A percentile compares a stretch with the other conserved stretches of the same genome.
phyloP scores from a whole-genome alignment of 805 yeast species.

The Spathaspora sp. region DNA sequence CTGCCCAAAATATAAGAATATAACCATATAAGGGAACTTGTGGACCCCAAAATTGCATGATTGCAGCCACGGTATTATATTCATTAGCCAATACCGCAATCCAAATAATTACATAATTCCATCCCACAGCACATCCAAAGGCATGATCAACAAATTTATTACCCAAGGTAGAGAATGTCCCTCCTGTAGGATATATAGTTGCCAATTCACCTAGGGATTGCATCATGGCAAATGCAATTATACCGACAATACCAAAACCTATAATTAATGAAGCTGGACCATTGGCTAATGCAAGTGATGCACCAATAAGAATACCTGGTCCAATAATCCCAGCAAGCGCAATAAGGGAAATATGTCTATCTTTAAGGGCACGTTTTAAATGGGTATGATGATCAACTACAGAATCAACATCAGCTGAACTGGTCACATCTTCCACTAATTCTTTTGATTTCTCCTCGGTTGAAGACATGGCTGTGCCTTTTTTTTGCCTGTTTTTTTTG shows the following conservation, averaged over 20 bases:
- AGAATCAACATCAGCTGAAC: neutral
- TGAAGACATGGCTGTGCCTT: neutral
- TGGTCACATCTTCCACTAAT: neutral
- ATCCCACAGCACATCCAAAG: constrained; percentile 54
- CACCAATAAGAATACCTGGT: constrained; percentile 54
- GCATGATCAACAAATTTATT: constrained; percentile 51
- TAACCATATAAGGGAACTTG: constrained; percentile 54
- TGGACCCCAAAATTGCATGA: constrained; percentile 48
- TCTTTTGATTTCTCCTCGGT: neutral
- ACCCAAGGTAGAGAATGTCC: constrained; percentile 51
- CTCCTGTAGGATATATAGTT: constrained; percentile 48
- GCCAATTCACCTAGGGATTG: constrained; percentile 54
- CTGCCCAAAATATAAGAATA: constrained; percentile 49
- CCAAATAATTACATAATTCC: constrained; percentile 55
- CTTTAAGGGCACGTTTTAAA: constrained; percentile 45
- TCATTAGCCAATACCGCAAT: constrained; percentile 52
- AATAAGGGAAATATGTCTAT: constrained; percentile 48
- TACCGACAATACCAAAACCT: constrained; percentile 51
- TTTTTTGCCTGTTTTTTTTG: neutral
- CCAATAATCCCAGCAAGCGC: constrained; percentile 60
- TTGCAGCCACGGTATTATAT: constrained; percentile 50
- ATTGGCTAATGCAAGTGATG: constrained; percentile 46
- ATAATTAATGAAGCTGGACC: constrained; percentile 52
- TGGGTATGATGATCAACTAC: constrained; percentile 24
- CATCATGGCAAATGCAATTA: constrained; percentile 53